Conservation (phyloP, 139 green algal species). For the Eudorina sp. region DNA sequence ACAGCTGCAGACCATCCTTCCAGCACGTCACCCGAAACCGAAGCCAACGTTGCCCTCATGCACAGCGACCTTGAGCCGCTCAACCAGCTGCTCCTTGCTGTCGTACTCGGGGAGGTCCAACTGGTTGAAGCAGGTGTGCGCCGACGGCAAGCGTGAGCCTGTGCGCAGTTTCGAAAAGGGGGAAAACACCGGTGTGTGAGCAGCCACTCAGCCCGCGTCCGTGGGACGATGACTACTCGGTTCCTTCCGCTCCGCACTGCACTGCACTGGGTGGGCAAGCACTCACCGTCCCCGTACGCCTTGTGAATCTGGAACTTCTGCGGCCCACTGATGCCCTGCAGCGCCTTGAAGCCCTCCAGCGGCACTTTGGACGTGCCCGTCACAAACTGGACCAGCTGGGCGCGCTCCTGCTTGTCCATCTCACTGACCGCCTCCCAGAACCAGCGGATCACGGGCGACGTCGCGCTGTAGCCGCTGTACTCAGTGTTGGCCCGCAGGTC, state of each 20-base stretch:
- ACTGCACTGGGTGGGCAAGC: too few relatives aligned
- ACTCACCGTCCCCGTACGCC: constrained; percentile 45
- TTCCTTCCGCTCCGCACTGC: too few relatives aligned
- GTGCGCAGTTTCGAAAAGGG: neutral
- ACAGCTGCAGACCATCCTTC: too few relatives aligned
- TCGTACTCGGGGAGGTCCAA: constrained; percentile 95
- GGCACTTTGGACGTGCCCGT: constrained; percentile 96
- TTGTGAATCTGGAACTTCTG: constrained; percentile 93
- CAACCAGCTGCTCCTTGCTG: constrained; percentile 92
- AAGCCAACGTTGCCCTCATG: constrained; percentile 92
- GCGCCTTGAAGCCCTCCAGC: constrained; percentile 93
- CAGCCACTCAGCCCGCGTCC: neutral
- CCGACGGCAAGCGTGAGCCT: constrained; percentile 81
- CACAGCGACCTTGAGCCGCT: constrained; percentile 92
- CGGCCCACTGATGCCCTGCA: constrained; percentile 94
- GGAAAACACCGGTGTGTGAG: neutral
- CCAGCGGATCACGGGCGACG: constrained; percentile 87
- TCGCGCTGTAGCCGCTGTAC: constrained; percentile 90
- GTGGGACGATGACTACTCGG: too few relatives aligned
- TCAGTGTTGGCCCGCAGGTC: constrained; percentile 94
- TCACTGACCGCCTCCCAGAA: constrained; percentile 96
- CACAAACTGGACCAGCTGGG: constrained; percentile 92
- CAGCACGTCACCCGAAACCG: constrained; percentile 88
- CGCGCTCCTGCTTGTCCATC: constrained; percentile 91
- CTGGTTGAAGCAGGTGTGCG: constrained; percentile 98